Percentiles rank a stretch among this genome's conserved stretches.
These are phyloP conservation scores for Thymus mandschuricus DNA, from an alignment of 257 asterid species.

Conservation along the genomic window DNA sequence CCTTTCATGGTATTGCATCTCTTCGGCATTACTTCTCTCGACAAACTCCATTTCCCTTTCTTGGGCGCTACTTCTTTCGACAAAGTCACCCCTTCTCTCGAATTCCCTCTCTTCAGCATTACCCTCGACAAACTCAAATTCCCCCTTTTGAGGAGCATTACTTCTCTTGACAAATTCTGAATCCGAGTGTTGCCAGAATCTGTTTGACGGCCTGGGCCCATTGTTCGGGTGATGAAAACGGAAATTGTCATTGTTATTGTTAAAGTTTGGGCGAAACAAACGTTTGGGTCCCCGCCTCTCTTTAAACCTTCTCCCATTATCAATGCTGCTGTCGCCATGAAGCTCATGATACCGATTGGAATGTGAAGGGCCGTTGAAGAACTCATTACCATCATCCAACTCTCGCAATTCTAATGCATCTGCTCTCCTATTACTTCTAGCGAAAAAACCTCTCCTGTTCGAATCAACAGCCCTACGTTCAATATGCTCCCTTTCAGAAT, in stretches of 20 bases:
- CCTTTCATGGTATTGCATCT: too few species aligned
- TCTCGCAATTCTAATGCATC: conserved; percentile 66
- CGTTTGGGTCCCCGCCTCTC: conserved; percentile 57
- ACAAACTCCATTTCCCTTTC: too few species aligned
- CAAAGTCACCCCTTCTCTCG: too few species aligned
- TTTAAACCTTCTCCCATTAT: conserved; percentile 70
- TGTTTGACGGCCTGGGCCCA: conserved; percentile 55
- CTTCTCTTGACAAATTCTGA: conserved; percentile 62
- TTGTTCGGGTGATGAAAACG: conserved; percentile 60
- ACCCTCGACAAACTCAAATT: too few species aligned
- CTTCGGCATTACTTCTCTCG: not conserved
- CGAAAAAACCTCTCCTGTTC: conserved; percentile 56
- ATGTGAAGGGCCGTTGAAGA: conserved; percentile 47
- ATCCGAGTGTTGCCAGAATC: conserved; percentile 64
- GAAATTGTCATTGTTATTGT: conserved; percentile 50
- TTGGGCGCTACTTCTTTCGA: too few species aligned
- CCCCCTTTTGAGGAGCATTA: conserved; percentile 40
- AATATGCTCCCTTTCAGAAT: conserved; percentile 57
- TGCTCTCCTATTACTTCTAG: conserved; percentile 56
- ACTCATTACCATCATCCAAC: conserved; percentile 57
- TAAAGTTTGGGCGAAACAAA: conserved; percentile 56
- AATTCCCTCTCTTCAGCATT: too few species aligned
- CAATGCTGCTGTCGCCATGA: conserved; percentile 51
- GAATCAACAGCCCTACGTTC: conserved; percentile 55
- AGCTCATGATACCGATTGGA: conserved; percentile 51